phyloP scores from a whole-genome alignment of 164 flowering plant species.

The Taxillus chinensis region DNA sequence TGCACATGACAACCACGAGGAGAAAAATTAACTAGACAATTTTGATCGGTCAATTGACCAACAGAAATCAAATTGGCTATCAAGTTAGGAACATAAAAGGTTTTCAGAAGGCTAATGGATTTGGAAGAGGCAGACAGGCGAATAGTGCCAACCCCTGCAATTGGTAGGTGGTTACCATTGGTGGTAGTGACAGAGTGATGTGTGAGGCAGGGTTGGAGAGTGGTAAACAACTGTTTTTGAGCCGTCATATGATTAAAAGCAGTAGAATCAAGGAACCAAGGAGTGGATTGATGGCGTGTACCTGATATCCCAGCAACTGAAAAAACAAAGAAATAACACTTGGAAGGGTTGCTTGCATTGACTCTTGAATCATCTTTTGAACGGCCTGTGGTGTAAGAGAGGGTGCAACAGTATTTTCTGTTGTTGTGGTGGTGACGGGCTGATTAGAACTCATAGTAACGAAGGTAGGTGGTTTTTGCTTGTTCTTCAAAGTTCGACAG shows the following conservation, averaged over 20 bases:
- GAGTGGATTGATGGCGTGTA: background rate
- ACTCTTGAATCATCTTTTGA: too few species aligned
- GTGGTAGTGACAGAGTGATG: background rate
- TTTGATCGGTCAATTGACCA: background rate
- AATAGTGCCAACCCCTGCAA: background rate
- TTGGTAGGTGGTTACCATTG: background rate
- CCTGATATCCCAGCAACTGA: background rate
- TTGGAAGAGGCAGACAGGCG: background rate
- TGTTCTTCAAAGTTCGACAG: too few species aligned
- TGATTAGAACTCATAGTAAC: too few species aligned
- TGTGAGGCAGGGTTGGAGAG: background rate
- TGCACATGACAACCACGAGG: background rate
- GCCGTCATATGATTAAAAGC: background rate
- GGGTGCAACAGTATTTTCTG: too few species aligned
- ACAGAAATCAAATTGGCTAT: background rate
- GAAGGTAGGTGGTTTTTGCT: too few species aligned
- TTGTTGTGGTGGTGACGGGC: too few species aligned
- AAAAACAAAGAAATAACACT: background rate
- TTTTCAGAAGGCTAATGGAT: too few species aligned
- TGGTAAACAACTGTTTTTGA: background rate
- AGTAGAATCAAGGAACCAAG: background rate
- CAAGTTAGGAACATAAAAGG: background rate
- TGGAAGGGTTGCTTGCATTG: too few species aligned
- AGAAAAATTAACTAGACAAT: background rate
- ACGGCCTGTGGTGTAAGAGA: too few species aligned